Percentiles rank a stretch among this genome's conserved stretches.
These are phyloP conservation scores for Pseudocercospora pini-densiflorae DNA, from an alignment of 2,329 filamentous ascomycete species.

Conservation along the genomic window DNA sequence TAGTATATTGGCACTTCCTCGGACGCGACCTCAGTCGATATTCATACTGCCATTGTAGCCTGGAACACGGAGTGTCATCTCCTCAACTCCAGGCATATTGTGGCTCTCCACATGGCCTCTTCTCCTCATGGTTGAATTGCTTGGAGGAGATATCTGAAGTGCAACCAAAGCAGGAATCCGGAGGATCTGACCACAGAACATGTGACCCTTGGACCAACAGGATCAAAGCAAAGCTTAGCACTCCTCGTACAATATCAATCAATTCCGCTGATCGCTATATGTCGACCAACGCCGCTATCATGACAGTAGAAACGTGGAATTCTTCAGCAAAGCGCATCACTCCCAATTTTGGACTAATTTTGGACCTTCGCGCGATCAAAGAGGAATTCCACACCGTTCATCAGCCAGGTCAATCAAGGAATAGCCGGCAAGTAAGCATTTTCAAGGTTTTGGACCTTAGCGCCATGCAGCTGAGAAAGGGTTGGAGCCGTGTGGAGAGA, in stretches of 20 bases:
- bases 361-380: not conserved
- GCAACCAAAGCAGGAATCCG: not conserved
- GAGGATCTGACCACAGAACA: not conserved
- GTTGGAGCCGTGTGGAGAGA: not conserved
- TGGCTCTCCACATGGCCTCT: too few relatives aligned
- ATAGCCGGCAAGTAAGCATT: not conserved
- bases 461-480: not conserved
- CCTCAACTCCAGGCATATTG: too few relatives aligned
- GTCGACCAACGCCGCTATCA: not conserved
- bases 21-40: too few relatives aligned
- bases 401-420: not conserved
- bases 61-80: too few relatives aligned
- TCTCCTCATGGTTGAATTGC: too few relatives aligned
- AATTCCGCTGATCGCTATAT: not conserved
- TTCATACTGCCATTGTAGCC: too few relatives aligned
- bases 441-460: not conserved
- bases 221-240: not conserved
- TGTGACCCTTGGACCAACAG: not conserved
- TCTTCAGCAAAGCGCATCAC: not conserved
- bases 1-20: too few relatives aligned
- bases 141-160: too few relatives aligned
- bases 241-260: not conserved
- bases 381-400: too few relatives aligned
- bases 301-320: not conserved
- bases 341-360: too few relatives aligned